Conservation (phyloP, 2,329 filamentous ascomycete species). For the Aureobasidium pullulans region DNA sequence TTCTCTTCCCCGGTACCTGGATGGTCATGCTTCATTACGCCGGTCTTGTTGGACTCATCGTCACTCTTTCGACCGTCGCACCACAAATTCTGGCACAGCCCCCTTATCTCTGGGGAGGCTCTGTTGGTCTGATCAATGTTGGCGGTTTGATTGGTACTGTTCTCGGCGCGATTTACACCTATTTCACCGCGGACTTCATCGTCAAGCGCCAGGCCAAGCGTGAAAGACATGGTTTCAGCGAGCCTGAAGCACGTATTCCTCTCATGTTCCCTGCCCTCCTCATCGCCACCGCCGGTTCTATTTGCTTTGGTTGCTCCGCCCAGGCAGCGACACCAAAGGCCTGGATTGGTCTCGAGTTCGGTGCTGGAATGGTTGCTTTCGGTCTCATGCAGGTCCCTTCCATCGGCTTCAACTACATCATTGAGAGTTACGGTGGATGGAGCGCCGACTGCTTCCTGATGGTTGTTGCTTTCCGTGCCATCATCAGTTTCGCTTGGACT, state of each 20-base stretch:
- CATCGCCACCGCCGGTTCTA: slow-evolving; percentile 31
- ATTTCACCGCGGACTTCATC: slow-evolving; percentile 30
- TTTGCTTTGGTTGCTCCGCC: slow-evolving; percentile 34
- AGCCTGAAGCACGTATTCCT: slow-evolving; percentile 34
- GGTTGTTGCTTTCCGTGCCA: slow-evolving; percentile 42
- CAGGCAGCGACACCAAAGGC: slow-evolving; percentile 28
- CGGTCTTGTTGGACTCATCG: slow-evolving; percentile 34
- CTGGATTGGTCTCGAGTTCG: slow-evolving; percentile 35
- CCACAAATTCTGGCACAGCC: slow-evolving; percentile 31
- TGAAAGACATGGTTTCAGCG: slow-evolving; percentile 30
- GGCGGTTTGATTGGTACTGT: slow-evolving; percentile 32
- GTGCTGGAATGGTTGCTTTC: slow-evolving; percentile 34
- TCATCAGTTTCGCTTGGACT: slow-evolving; percentile 48
- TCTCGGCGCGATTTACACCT: slow-evolving; percentile 31
- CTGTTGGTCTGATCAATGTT: slow-evolving; percentile 33
- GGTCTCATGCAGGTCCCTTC: slow-evolving; percentile 36
- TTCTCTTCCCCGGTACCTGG: slow-evolving; percentile 36
- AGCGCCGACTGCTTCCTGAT: slow-evolving; percentile 48
- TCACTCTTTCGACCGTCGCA: slow-evolving; percentile 32
- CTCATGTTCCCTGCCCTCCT: slow-evolving; percentile 32
- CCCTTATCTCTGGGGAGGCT: slow-evolving; percentile 35
- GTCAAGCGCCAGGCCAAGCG: slow-evolving; percentile 31
- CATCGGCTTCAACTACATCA: slow-evolving; percentile 37
- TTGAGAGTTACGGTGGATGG: slow-evolving; percentile 24
- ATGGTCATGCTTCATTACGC: slow-evolving; percentile 36